These are phyloP conservation scores for Miamiensis avidus DNA, from an alignment of 169 alveolate species.

Conservation along the genomic window DNA sequence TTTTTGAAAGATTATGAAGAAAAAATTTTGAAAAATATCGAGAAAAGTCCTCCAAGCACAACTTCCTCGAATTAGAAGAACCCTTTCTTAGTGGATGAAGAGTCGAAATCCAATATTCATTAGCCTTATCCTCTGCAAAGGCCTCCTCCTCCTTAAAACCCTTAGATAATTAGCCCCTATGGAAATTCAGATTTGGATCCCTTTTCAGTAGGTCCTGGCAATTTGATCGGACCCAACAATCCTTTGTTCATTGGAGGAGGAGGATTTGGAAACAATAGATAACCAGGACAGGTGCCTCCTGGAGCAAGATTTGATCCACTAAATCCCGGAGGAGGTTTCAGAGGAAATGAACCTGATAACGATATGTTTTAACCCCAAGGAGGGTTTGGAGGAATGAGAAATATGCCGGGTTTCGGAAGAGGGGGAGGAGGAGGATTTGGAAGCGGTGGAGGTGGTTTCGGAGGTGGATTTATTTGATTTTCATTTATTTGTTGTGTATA, in stretches of 20 bases:
- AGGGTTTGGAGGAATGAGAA: slow-evolving; percentile 8
- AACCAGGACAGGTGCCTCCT: slow-evolving; percentile 10
- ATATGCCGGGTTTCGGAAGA: slow-evolving; percentile 28
- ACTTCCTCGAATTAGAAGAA: too few species aligned
- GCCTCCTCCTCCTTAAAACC: too few species aligned
- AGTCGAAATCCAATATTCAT: too few species aligned
- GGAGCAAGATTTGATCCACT: slow-evolving; percentile 1
- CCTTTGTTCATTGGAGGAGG: not conserved
- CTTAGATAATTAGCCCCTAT: not conserved
- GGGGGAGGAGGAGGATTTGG: slow-evolving; percentile 29
- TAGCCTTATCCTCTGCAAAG: too few species aligned
- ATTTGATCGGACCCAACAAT: not conserved
- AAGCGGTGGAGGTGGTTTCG: slow-evolving; percentile 32
- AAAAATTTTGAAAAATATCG: not conserved
- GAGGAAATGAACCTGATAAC: not conserved
- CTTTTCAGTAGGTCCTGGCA: not conserved
- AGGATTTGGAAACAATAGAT: not conserved
- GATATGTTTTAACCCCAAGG: slow-evolving; percentile 8
- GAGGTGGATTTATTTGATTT: slow-evolving; percentile 21
- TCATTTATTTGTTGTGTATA: too few species aligned
- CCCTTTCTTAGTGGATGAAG: too few species aligned
- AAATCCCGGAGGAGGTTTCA: not conserved
- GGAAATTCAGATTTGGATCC: slow-evolving; percentile 22
- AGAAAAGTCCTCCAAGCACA: not conserved
- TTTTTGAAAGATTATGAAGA: not conserved